A percentile compares a stretch with the other conserved stretches of the same genome.
Evolutionary conservation across 2,329 filamentous ascomycete genomes (phyloP).

Genomic region (Penicillium polonicum): DNA sequence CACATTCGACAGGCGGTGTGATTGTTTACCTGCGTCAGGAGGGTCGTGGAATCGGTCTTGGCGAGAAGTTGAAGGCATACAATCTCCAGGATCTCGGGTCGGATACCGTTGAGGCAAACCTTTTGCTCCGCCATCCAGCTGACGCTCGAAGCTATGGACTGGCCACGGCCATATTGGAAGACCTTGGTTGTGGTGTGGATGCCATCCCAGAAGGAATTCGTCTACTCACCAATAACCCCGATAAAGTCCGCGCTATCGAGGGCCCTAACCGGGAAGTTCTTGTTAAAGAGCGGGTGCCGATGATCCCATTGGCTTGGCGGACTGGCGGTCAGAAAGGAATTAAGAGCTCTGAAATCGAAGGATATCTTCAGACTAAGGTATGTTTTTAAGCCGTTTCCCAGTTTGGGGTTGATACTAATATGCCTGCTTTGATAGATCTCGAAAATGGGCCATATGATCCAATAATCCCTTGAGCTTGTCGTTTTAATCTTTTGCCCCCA

Average conservation of each 20-base stretch:
- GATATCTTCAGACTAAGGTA: constrained; percentile 93
- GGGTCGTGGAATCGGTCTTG: constrained; percentile 88
- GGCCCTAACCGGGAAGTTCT: constrained; percentile 83
- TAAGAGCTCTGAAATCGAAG: constrained; percentile 82
- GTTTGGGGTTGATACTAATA: not conserved
- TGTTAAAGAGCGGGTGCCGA: constrained; percentile 86
- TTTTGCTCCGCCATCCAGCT: constrained; percentile 85
- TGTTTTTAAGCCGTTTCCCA: constrained; percentile 31
- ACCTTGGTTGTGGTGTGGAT: constrained; percentile 71
- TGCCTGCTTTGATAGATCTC: constrained; percentile 59
- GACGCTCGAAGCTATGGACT: constrained; percentile 93
- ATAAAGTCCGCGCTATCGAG: constrained; percentile 93
- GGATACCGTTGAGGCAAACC: constrained; percentile 96
- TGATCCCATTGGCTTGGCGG: constrained; percentile 94
- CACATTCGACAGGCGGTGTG: constrained; percentile 69
- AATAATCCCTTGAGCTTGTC: constrained; percentile 29
- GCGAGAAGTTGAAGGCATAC: constrained; percentile 96
- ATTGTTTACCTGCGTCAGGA: constrained; percentile 96
- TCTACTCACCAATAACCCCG: constrained; percentile 92
- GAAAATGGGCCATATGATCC: constrained; percentile 79
- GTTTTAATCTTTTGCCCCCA: not conserved
- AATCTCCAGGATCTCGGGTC: constrained; percentile 94
- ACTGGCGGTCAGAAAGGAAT: constrained; percentile 75
- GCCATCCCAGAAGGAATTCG: constrained; percentile 62
- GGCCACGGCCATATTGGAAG: constrained; percentile 90